Evolutionary conservation across 306 rosid genomes (phyloP).

Genomic region (Alnus rubra): DNA sequence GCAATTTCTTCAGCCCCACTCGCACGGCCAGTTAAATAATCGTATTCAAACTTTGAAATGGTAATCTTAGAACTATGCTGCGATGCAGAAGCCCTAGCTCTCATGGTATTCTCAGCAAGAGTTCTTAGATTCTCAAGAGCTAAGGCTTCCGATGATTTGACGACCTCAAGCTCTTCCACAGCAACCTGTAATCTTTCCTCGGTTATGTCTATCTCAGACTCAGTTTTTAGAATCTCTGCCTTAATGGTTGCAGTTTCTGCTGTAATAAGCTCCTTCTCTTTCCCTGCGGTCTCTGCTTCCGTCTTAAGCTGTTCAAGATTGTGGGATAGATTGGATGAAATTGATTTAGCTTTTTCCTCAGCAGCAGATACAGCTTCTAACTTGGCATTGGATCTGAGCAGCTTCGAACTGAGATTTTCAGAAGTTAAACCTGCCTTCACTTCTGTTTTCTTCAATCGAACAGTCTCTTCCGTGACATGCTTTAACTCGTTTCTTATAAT

Average conservation of each 20-base stretch:
- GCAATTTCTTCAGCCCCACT: slow-evolving; percentile 73
- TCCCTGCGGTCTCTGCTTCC: slow-evolving; percentile 56
- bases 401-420: slow-evolving; percentile 63
- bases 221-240: slow-evolving; percentile 50
- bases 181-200: slow-evolving; percentile 68
- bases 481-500: slow-evolving; percentile 72
- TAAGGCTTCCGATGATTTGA: slow-evolving; percentile 56
- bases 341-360: slow-evolving; percentile 62
- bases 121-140: slow-evolving; percentile 63
- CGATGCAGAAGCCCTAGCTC: slow-evolving; percentile 52
- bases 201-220: slow-evolving; percentile 49
- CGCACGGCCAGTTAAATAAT: slow-evolving; percentile 71
- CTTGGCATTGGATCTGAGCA: slow-evolving; percentile 73
- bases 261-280: slow-evolving; percentile 45
- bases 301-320: slow-evolving; percentile 59
- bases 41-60: slow-evolving; percentile 78
- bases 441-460: slow-evolving; percentile 51
- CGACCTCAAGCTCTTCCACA: slow-evolving; percentile 67
- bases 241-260: slow-evolving; percentile 49
- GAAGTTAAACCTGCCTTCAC: slow-evolving; percentile 42
- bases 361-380: slow-evolving; percentile 69
- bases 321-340: slow-evolving; percentile 48
- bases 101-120: slow-evolving; percentile 58
- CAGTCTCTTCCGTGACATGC: slow-evolving; percentile 50
- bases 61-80: slow-evolving; percentile 58